Conservation (phyloP, 2,329 filamentous ascomycete genomes). For the Aureobasidium subglaciale region DNA sequence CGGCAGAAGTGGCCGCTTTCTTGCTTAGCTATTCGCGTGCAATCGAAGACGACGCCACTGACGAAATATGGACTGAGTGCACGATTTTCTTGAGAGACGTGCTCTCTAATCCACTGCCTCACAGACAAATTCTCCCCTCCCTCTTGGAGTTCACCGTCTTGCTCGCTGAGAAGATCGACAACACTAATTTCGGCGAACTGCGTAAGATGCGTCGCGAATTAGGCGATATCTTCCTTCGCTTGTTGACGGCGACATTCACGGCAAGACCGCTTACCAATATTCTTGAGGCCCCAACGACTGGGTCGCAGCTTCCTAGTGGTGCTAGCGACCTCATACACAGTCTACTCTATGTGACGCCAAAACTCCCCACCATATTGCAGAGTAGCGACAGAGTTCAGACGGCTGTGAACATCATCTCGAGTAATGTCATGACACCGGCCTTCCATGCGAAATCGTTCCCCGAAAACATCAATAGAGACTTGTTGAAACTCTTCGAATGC, state of each 20-base stretch:
- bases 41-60: conserved; percentile 92
- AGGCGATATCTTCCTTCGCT: conserved; percentile 77
- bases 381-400: conserved; percentile 76
- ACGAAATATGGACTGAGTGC: conserved; percentile 96
- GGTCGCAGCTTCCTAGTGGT: conserved; percentile 36
- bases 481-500: conserved; percentile 67
- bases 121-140: conserved; percentile 80
- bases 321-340: conserved; percentile 65
- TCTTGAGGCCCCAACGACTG: conserved; percentile 37
- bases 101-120: conserved; percentile 86
- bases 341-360: conserved; percentile 69
- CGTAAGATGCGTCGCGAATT: conserved; percentile 84
- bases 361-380: conserved; percentile 72
- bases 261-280: conserved; percentile 45
- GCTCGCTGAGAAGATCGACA: conserved; percentile 90
- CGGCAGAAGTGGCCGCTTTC: conserved; percentile 80
- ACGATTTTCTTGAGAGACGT: conserved; percentile 85
- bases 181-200: conserved; percentile 95
- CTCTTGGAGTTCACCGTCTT: conserved; percentile 84
- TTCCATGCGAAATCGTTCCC: conserved; percentile 83
- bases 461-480: conserved; percentile 66
- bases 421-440: conserved; percentile 72
- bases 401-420: conserved; percentile 73
- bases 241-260: conserved; percentile 90
- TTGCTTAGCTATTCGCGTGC: conserved; percentile 83